Evolutionary conservation across 2,329 filamentous ascomycete species (phyloP), one percentile per base, ranked within the genome.

Genomic region (Grosmannia clavigera): DNA sequence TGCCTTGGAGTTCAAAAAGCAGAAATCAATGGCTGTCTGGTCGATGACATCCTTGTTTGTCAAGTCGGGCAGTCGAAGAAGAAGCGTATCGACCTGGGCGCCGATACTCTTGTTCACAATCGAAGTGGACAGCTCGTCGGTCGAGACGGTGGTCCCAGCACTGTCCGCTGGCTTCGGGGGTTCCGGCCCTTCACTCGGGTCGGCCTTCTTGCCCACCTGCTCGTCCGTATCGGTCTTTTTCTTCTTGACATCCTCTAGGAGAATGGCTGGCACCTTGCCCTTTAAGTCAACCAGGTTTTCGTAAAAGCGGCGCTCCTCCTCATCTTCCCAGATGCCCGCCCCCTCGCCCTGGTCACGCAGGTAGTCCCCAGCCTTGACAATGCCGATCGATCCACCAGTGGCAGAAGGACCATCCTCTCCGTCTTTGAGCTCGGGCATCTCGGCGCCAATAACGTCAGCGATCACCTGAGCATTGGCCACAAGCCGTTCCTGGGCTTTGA

Each of bases 21-120:
- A 97, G 70, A 99, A 99, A 68, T 97, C 92, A 63, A 96, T 87
- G 9, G 95, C 94, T 55, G 89, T 85, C 70, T 96, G 87, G 69
- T 99, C 94, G 59, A 96, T 90, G 57, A 85, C 78, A 57, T 99
- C 95, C 69, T 96, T 97, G 68, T 83, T 92, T 46, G 89, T 92
- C 58, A 99, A 77, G 63, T 97, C 92, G 0, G 92, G 91, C n/a
- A 99, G 80, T 27, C 90, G 86, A 27, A 90, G 82, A 35, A 99
- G 78, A 48, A 99, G 78, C 19, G 90, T 88, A 71, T 99, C 95
- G 2, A 99, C 94, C 71, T 99, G 94, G 3, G 94, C 92, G 57
- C 94, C 94, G 61, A 97, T 94, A 3, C 91, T 96, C 75, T 96
- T 97, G 77, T 97, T 99, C 35, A 88, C 90, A 69, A 99, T 97